These are phyloP conservation scores for Thielaviopsis punctulata DNA, from an alignment of 2,329 filamentous ascomycete species.

Conservation along the genomic window DNA sequence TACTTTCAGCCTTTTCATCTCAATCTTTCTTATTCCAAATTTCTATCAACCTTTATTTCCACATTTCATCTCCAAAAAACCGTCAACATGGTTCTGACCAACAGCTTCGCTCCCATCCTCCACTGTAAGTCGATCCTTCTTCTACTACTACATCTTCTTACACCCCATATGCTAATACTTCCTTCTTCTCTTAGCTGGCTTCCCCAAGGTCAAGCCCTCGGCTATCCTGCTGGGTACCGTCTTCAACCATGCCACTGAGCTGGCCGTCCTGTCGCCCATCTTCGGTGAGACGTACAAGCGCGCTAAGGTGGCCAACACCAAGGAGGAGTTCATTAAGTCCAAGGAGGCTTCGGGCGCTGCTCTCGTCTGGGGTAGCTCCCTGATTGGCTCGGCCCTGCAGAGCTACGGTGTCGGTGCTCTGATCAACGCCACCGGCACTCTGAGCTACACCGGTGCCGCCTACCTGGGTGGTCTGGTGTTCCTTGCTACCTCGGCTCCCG, in stretches of 20 bases:
- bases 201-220: slow-evolving; percentile 80
- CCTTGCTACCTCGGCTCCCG: slow-evolving; percentile 73
- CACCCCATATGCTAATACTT: not conserved
- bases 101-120: slow-evolving; percentile 10
- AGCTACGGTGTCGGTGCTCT: slow-evolving; percentile 78
- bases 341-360: slow-evolving; percentile 82
- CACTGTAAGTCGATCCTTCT: slow-evolving; percentile 5
- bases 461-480: slow-evolving; percentile 88
- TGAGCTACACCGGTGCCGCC: slow-evolving; percentile 92
- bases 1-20: not conserved
- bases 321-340: slow-evolving; percentile 89
- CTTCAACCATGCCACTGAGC: slow-evolving; percentile 87
- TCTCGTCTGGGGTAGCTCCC: slow-evolving; percentile 75
- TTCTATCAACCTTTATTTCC: not conserved
- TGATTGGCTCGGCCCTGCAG: slow-evolving; percentile 77
- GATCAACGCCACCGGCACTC: slow-evolving; percentile 85
- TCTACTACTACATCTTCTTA: not conserved
- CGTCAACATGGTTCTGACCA: slow-evolving; percentile 10
- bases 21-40: not conserved
- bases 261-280: slow-evolving; percentile 72
- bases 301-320: slow-evolving; percentile 78
- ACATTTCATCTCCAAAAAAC: not conserved
- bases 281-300: slow-evolving; percentile 92
- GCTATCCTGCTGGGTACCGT: slow-evolving; percentile 89
- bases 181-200: slow-evolving; percentile 21